Evolutionary conservation across 148 eudicot species (phyloP), one percentile per base, ranked within the genome.

Genomic region (Pharnaceum exiguum): DNA sequence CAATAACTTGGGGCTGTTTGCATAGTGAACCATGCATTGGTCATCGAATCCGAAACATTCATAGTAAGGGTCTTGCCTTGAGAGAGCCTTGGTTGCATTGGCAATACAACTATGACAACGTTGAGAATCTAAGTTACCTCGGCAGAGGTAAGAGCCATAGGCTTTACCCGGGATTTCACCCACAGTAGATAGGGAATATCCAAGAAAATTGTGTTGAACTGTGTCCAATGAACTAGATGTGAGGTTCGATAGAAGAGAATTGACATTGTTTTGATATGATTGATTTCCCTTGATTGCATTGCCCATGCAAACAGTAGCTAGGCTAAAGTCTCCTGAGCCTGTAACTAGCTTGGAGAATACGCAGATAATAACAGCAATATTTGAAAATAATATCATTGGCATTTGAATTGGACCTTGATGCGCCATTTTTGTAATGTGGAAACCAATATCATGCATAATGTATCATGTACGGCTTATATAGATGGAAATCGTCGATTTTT

Each of bases 91-190:
- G 3, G 63, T 66, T 1, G 38, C 70, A 13, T 66, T 57, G 16
- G 29, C 26, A 11, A 68, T 18, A 17, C 71, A 68, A 4, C 2
- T 26, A 15, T 21, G 57, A 17, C 57, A 32, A 18, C 6, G 30
- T 53, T 53, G 42, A 5, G 38, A 42, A 1, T 23, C 19, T 3
- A 67, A 5, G 30, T 58, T 52, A 16, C 45, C 59, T 7, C 68
- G 36, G 32, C 65, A 67, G 52, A 67, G n/a, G 71, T 51, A 67
- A 46, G 42, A 59, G 58, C 65, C 71, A 25, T 49, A 50, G 46
- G 59, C 65, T 4, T 5, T 23, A 10, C 59, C 71, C 23, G 26
- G 57, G 51, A 3, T 10, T 5, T 42, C 0, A 0, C 65, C 65
- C 3, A 29, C 2, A 66, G 38, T 26, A 66, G 55, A 24, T 5